Percentiles rank a stretch among this genome's conserved stretches.
phyloP scores from a whole-genome alignment of 1,284 basidiomycete species.

The Ganoderma multipileum region DNA sequence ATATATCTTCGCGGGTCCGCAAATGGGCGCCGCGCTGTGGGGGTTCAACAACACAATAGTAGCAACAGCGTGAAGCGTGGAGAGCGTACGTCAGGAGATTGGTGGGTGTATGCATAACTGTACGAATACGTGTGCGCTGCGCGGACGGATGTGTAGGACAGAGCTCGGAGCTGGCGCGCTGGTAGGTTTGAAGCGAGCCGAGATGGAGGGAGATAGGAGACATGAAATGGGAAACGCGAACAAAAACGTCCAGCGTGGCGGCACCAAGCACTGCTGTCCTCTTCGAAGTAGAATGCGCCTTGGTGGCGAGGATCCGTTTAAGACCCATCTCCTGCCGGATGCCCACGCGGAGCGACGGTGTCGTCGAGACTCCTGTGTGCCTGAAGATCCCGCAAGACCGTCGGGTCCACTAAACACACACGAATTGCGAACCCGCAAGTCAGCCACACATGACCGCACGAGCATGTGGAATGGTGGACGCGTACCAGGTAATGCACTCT shows the following conservation, averaged over 20 bases:
- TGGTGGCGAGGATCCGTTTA: slow-evolving; percentile 2
- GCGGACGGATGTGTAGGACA: slow-evolving; percentile 1
- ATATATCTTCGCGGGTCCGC: slow-evolving; percentile 27
- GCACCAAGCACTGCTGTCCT: slow-evolving; percentile 32
- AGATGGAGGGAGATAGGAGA: neutral
- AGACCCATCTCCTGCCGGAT: slow-evolving; percentile 21
- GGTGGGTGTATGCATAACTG: slow-evolving; percentile 4
- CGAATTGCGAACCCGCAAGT: slow-evolving; percentile 20
- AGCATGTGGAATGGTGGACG: neutral
- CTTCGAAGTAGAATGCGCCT: slow-evolving; percentile 20
- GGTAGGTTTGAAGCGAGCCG: neutral
- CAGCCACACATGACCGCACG: slow-evolving; percentile 1
- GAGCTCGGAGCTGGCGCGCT: neutral
- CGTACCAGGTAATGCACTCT: slow-evolving; percentile 86
- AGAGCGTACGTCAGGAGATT: slow-evolving; percentile 12
- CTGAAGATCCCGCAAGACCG: slow-evolving; percentile 87
- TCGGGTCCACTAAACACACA: slow-evolving; percentile 74
- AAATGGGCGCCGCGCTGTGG: slow-evolving; percentile 13
- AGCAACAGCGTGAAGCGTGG: slow-evolving; percentile 20
- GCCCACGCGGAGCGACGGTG: slow-evolving; percentile 29
- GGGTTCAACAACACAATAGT: slow-evolving; percentile 17
- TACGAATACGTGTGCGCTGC: slow-evolving; percentile 3
- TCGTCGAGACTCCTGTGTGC: slow-evolving; percentile 85
- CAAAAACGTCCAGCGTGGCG: slow-evolving; percentile 31
- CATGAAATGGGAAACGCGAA: slow-evolving; percentile 13